phyloP scores from a whole-genome alignment of 148 eudicot species.

The Silene latifolia region DNA sequence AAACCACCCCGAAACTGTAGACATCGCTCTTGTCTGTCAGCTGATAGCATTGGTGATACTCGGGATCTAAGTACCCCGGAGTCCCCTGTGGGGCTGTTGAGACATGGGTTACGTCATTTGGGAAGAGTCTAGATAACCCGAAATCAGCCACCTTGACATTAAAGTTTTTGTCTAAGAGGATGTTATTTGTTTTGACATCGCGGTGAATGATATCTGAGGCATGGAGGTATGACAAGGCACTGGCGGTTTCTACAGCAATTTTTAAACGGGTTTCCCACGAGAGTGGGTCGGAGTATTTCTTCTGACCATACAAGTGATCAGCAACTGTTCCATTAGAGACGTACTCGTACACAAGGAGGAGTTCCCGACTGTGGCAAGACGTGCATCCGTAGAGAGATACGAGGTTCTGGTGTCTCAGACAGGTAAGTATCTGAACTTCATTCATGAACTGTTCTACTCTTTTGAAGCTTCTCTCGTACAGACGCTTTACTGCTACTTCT shows the following conservation, averaged over 20 bases:
- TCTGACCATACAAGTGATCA: slow-evolving; percentile 51
- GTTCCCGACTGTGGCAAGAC: slow-evolving; percentile 41
- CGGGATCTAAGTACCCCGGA: slow-evolving; percentile 25
- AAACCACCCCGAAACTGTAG: slow-evolving; percentile 59
- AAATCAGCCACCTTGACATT: slow-evolving; percentile 66
- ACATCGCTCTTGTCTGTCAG: slow-evolving; percentile 61
- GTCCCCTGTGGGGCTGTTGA: slow-evolving; percentile 74
- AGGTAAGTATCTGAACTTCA: slow-evolving; percentile 47
- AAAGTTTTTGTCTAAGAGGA: slow-evolving; percentile 45
- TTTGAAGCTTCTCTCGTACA: slow-evolving; percentile 41
- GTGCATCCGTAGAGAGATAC: slow-evolving; percentile 60
- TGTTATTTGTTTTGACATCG: slow-evolving; percentile 24
- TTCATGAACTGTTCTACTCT: slow-evolving; percentile 47
- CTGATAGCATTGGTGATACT: slow-evolving; percentile 51
- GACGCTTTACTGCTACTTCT: slow-evolving; percentile 60
- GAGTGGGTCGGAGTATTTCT: slow-evolving; percentile 21
- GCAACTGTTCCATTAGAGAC: slow-evolving; percentile 54
- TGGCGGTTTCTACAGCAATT: slow-evolving; percentile 55
- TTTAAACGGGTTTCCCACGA: slow-evolving; percentile 48
- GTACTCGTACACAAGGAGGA: slow-evolving; percentile 59
- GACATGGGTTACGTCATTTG: slow-evolving; percentile 44
- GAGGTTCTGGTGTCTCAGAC: slow-evolving; percentile 46
- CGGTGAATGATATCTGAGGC: slow-evolving; percentile 50
- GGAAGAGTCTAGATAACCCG: slow-evolving; percentile 56
- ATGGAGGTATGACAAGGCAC: slow-evolving; percentile 55